Evolutionary conservation across 2,329 filamentous ascomycete species (phyloP).

Genomic region (Balansia obtecta): DNA sequence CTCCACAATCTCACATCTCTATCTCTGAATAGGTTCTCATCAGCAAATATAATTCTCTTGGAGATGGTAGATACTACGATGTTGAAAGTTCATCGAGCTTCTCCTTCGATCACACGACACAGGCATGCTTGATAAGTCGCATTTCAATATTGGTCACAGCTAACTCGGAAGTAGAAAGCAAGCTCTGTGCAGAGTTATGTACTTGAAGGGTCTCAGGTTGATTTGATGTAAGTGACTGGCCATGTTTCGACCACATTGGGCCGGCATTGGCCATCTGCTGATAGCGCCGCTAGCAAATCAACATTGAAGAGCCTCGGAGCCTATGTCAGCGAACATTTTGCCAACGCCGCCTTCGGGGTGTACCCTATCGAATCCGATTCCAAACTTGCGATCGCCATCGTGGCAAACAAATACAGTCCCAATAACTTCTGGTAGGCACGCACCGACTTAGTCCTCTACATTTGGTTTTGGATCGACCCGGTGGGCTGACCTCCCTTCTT

Average conservation of each 20-base stretch:
- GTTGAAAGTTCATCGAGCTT: slow-evolving; percentile 81
- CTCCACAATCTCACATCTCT: background rate
- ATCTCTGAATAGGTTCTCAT: slow-evolving; percentile 56
- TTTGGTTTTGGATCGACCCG: too few species aligned
- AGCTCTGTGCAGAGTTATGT: slow-evolving; percentile 69
- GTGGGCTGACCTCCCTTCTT: background rate
- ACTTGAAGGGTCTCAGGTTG: slow-evolving; percentile 62
- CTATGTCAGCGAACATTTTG: slow-evolving; percentile 83
- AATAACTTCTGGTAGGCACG: slow-evolving; percentile 83
- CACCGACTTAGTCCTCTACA: too few species aligned
- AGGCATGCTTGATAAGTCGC: slow-evolving; percentile 33
- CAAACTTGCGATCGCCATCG: slow-evolving; percentile 68
- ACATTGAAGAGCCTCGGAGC: slow-evolving; percentile 63
- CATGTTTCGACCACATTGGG: background rate
- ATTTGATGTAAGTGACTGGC: slow-evolving; percentile 59
- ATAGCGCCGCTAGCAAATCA: slow-evolving; percentile 50
- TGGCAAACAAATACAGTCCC: slow-evolving; percentile 94
- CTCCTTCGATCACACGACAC: slow-evolving; percentile 70
- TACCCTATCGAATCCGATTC: slow-evolving; percentile 69
- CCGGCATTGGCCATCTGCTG: background rate
- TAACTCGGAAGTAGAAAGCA: slow-evolving; percentile 48
- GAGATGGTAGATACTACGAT: slow-evolving; percentile 78
- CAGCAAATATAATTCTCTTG: slow-evolving; percentile 75
- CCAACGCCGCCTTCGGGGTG: slow-evolving; percentile 66
- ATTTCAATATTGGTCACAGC: background rate